Base-by-base conservation (phyloP, 2,329 filamentous ascomycete species). In the Pleomassaria siparia region DNA sequence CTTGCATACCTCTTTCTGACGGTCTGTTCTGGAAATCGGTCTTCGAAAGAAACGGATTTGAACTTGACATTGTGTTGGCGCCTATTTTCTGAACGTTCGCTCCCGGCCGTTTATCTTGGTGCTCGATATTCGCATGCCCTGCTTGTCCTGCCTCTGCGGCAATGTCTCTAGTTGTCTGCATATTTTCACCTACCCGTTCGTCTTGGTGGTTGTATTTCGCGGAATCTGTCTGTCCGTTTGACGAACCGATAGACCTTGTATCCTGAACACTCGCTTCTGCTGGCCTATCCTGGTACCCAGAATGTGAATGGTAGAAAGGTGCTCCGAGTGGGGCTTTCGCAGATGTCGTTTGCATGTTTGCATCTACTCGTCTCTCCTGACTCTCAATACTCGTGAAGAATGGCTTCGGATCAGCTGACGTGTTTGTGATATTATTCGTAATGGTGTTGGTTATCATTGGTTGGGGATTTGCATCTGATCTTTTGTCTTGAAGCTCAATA, bases 401-500 rank as follows among this genome's bases (percentile, higher is more conserved):
- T 22, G 35, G 35, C 20, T 21, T 18, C 18, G 11, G 18, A 24
- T 8, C 20, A 9, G 32, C 4, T 21, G 8, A 12, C 13, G 35
- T 6, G 20, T 24, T 37, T 13, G 37, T 29, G 16, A 26, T 16
- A 2, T n/a, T 6, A 13, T 24, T 37, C 13, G 37, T 29, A n/a
- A 26, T 16, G 2, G n/a, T n/a, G n/a, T n/a, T n/a, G n/a, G n/a
- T n/a, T n/a, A n/a, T n/a, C n/a, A 18, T 26, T 13, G 32, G 16
- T 28, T 33, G 45, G 18, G 22, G 21, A 32, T 25, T 26, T 16
- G n/a, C 49, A 16, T 24, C 18, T 24, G 22, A 16, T n/a, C 37
- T 22, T 32, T 46, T 32, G 22, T 50, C 46, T 12, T 36, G 43
- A 2, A 49, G 26, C 22, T 50, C 44, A 30, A 69, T 66, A 39